Percentiles rank a stretch among this genome's conserved stretches.
phyloP scores from a whole-genome alignment of 2,329 filamentous ascomycete genomes.

The Arthrinium phaeospermum region DNA sequence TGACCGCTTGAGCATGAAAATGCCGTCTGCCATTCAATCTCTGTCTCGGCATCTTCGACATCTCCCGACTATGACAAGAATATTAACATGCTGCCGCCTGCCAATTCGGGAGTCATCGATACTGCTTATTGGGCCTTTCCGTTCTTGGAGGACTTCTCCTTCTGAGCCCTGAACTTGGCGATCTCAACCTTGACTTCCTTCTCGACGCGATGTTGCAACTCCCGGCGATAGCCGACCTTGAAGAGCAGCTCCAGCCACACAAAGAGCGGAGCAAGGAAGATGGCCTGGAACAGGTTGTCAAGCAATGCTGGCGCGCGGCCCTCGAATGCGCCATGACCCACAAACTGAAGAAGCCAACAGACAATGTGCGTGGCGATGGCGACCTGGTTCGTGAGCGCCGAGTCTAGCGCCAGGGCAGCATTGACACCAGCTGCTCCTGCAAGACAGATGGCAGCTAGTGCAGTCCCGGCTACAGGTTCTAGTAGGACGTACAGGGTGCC shows the following conservation, averaged over 20 bases:
- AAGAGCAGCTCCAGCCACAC: constrained; percentile 97
- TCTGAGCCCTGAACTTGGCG: constrained; percentile 70
- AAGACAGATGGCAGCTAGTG: constrained; percentile 78
- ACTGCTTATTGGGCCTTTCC: constrained; percentile 56
- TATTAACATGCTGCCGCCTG: not conserved
- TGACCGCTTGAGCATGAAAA: not conserved
- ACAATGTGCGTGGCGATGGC: constrained; percentile 73
- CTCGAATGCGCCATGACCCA: constrained; percentile 91
- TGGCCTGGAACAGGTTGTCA: constrained; percentile 88
- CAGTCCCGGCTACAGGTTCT: constrained; percentile 87
- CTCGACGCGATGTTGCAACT: constrained; percentile 82
- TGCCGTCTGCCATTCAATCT: not conserved
- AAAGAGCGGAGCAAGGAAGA: constrained; percentile 94
- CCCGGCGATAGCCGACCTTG: constrained; percentile 85
- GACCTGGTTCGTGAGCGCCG: constrained; percentile 54
- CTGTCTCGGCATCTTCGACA: not conserved
- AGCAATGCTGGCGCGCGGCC: constrained; percentile 85
- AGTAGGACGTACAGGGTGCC: constrained; percentile 85
- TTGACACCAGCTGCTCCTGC: constrained; percentile 77
- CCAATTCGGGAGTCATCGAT: not conserved
- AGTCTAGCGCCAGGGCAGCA: constrained; percentile 67
- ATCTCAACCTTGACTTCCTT: constrained; percentile 78
- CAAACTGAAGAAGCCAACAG: constrained; percentile 87
- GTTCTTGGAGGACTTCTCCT: constrained; percentile 47
- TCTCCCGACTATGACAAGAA: not conserved